A percentile compares a stretch with the other conserved stretches of the same genome.
Evolutionary conservation across 768 basidiomycete species (phyloP).

Genomic region (Tubosaeta sp.): DNA sequence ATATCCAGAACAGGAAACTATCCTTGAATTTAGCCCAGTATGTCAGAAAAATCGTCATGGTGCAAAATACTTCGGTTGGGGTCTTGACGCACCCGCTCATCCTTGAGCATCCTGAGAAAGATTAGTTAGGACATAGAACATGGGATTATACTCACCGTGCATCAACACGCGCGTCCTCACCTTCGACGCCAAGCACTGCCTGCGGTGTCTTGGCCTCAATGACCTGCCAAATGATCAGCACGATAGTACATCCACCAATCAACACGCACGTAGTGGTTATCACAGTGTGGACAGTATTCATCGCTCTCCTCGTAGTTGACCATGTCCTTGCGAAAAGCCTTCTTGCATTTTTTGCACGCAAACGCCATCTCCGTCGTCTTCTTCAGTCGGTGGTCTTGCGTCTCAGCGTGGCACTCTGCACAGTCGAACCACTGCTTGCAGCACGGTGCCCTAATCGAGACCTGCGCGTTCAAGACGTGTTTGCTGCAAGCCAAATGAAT

Average conservation of each 20-base stretch:
- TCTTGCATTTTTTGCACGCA: slow-evolving; percentile 87
- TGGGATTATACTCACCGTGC: slow-evolving; percentile 54
- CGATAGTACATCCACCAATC: not conserved
- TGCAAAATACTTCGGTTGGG: slow-evolving; percentile 47
- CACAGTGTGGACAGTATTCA: slow-evolving; percentile 97
- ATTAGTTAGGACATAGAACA: not conserved
- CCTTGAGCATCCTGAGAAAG: slow-evolving; percentile 73
- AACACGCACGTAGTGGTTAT: slow-evolving; percentile 90
- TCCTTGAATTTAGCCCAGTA: slow-evolving; percentile 7
- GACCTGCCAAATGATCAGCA: slow-evolving; percentile 48
- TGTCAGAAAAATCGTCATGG: slow-evolving; percentile 1
- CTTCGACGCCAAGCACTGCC: slow-evolving; percentile 80
- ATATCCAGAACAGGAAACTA: slow-evolving; percentile 13
- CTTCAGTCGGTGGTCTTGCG: slow-evolving; percentile 64
- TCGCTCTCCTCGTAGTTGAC: slow-evolving; percentile 88
- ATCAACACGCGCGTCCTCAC: slow-evolving; percentile 87
- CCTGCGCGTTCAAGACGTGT: slow-evolving; percentile 95
- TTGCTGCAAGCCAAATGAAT: slow-evolving; percentile 50
- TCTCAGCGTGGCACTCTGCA: slow-evolving; percentile 89
- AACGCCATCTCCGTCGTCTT: slow-evolving; percentile 84
- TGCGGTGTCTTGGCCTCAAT: slow-evolving; percentile 90
- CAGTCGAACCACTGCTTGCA: slow-evolving; percentile 99
- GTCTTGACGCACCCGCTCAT: slow-evolving; percentile 66
- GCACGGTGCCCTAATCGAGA: slow-evolving; percentile 92
- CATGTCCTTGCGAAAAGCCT: slow-evolving; percentile 98